Evolutionary conservation across 768 basidiomycete genomes (phyloP), one percentile per base, ranked within the genome.

Genomic region (Serendipita sp.): DNA sequence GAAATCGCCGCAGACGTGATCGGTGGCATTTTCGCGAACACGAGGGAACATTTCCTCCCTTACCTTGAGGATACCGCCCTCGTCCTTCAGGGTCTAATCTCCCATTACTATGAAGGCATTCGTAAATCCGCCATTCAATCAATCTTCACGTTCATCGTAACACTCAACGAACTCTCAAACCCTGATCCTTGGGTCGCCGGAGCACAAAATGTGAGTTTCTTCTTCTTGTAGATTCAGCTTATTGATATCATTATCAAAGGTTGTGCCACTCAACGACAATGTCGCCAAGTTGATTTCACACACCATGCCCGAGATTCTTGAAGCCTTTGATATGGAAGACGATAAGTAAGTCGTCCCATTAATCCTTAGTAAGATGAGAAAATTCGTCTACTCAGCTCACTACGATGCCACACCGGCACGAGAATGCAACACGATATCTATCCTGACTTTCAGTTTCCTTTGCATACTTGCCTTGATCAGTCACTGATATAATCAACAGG

Each of bases 1-100:
- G 96, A 99, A 78, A 96, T 97, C 66, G 94, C 96, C 24, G 92
- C 92, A 30, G 94, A 98, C 73, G 92, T 94, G 3, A 86, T 98
- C 68, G 93, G 95, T 67, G 86, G 88, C 41, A 76, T 99, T 67
- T 98, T 98, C 73, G 79, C 83, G 35, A 81, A 88, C 10, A 92
- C 90, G 35, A 83, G 85, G 70, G 75, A 74, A 54, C 86, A 90
- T 70, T 98, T 95, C 85, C 79, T 97, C 70, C 92, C 92, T 3
- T 98, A 82, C 72, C 84, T 98, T 67, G 93, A 97, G 76, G 77
- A 80, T 67, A 86, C 82, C 69, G 84, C 89, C 53, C 76, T 91
- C 63, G 86, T 88, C 70, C 84, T 99, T 63, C 79, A 91, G 70
- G 77, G 78, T 11, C 81, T 94, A 46, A 78, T 98, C 32, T 77